Conservation (phyloP, 345 rosid genomes). For the Lepidium sativum region DNA sequence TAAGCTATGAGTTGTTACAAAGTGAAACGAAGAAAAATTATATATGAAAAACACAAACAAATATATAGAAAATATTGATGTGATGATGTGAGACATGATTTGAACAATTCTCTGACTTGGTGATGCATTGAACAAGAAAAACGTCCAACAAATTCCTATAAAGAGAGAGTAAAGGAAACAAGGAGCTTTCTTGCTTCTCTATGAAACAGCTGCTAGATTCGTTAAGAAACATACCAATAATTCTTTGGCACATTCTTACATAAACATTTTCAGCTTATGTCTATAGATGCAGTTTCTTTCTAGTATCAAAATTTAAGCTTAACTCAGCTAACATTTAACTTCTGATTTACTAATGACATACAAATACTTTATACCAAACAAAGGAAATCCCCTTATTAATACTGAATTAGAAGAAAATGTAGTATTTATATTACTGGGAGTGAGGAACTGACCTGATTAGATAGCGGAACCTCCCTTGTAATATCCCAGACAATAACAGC, state of each 20-base stretch:
- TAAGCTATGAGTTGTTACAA: too few relatives aligned
- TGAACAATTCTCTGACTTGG: background rate
- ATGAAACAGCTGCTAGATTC: background rate
- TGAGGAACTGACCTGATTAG: conserved; percentile 60
- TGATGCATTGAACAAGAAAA: background rate
- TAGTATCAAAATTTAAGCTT: background rate
- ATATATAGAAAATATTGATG: too few relatives aligned
- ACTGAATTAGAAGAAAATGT: background rate
- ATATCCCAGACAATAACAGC: conserved; percentile 76
- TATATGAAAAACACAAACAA: too few relatives aligned
- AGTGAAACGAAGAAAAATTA: too few relatives aligned
- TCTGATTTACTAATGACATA: background rate
- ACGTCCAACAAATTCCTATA: background rate
- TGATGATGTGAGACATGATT: too few relatives aligned
- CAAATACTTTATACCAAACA: background rate
- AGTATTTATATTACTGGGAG: background rate
- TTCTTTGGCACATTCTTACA: background rate
- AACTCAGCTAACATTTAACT: background rate
- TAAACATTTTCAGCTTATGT: background rate
- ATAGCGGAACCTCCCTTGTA: conserved; percentile 58
- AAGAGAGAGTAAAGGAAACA: background rate
- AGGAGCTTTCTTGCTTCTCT: background rate
- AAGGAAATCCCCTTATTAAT: background rate
- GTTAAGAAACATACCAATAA: too few relatives aligned
- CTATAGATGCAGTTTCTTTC: background rate